phyloP scores from a whole-genome alignment of 1,139 yeast genomes.

The Meyerozyma guilliermondii region DNA sequence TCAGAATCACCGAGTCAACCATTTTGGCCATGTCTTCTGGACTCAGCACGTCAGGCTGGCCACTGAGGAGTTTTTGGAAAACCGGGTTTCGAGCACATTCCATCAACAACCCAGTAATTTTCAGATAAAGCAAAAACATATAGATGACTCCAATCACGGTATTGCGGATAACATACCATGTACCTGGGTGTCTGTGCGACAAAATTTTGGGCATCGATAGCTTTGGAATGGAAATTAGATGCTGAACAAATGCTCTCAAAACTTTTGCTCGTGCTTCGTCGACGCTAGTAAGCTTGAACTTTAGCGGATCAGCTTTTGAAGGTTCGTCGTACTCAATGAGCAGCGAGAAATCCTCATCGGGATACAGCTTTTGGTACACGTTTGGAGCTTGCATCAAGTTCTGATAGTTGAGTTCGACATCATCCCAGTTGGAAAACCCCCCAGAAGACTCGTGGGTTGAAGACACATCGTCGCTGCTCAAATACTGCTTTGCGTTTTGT shows the following conservation, averaged over 20 bases:
- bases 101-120: slow-evolving; percentile 13
- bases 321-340: slow-evolving; percentile 16
- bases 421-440: not conserved
- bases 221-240: slow-evolving; percentile 25
- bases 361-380: slow-evolving; percentile 22
- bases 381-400: slow-evolving; percentile 27
- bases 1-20: not conserved
- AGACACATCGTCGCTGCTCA: slow-evolving; percentile 1
- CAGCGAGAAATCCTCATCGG: slow-evolving; percentile 31
- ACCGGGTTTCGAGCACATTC: slow-evolving; percentile 14
- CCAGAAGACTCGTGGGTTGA: not conserved
- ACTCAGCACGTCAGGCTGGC: slow-evolving; percentile 4
- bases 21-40: slow-evolving; percentile 5
- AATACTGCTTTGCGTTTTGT: not conserved
- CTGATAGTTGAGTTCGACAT: slow-evolving; percentile 19
- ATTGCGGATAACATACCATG: slow-evolving; percentile 39
- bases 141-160: slow-evolving; percentile 35
- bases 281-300: slow-evolving; percentile 13
- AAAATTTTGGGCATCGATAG: slow-evolving; percentile 32
- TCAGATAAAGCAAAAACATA: slow-evolving; percentile 34
- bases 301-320: slow-evolving; percentile 8
- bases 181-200: slow-evolving; percentile 39
- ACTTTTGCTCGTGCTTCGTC: slow-evolving; percentile 18
- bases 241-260: slow-evolving; percentile 21
- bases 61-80: slow-evolving; percentile 7